phyloP scores from a whole-genome alignment of 805 yeast species.

The Pichia scutulata region DNA sequence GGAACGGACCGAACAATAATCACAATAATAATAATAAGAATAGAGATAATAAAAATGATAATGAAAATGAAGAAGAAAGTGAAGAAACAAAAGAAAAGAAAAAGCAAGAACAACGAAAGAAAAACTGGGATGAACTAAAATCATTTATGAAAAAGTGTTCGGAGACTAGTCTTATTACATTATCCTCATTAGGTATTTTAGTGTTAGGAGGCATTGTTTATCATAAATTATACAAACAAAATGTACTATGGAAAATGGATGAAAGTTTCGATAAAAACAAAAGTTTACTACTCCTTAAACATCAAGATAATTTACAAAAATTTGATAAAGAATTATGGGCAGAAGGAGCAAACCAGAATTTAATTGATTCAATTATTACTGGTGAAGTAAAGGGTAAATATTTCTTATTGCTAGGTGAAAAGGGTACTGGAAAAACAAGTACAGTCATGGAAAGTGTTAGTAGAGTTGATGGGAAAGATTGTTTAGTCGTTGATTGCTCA shows the following conservation, averaged over 20 bases:
- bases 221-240: conserved; percentile 51
- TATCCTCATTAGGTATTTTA: conserved; percentile 58
- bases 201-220: conserved; percentile 68
- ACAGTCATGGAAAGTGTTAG: conserved; percentile 65
- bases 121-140: conserved; percentile 11
- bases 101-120: conserved; percentile 2
- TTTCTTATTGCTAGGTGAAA: conserved; percentile 69
- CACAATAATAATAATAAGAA: background rate
- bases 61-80: background rate
- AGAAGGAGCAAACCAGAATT: conserved; percentile 56
- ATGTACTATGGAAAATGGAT: conserved; percentile 58
- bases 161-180: conserved; percentile 66
- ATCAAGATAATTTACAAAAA: conserved; percentile 40
- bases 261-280: conserved; percentile 62
- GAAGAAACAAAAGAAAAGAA: conserved; percentile 10
- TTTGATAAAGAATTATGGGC: conserved; percentile 49
- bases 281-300: conserved; percentile 47
- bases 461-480: conserved; percentile 52
- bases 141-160: conserved; percentile 34
- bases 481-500: conserved; percentile 72
- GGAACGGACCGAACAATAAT: background rate
- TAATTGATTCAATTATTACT: conserved; percentile 54
- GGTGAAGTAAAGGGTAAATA: conserved; percentile 66
- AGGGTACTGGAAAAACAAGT: conserved; percentile 81
- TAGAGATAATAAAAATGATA: background rate